Conservation (phyloP, 441 rosid species). For the Adansonia grandidieri region DNA sequence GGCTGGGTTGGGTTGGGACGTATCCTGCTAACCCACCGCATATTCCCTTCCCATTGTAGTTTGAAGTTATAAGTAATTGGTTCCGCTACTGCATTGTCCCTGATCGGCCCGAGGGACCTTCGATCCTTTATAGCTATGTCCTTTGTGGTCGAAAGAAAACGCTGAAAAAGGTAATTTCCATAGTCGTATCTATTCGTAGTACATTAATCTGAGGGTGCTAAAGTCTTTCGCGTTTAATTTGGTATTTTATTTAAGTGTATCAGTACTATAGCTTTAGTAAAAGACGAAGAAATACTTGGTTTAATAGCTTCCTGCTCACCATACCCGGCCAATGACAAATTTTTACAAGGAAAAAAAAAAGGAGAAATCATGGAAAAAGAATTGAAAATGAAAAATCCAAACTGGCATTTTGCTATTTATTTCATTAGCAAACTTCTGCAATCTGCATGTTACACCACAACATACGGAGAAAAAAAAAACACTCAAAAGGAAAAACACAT, state of each 20-base stretch:
- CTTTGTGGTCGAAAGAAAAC: neutral
- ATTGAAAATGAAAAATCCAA: neutral
- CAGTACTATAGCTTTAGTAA: neutral
- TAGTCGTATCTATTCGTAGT: neutral
- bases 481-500: neutral
- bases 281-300: neutral
- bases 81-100: neutral
- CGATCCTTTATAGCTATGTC: neutral
- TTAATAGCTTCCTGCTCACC: neutral
- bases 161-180: too few species aligned
- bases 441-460: neutral
- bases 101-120: neutral
- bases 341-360: neutral
- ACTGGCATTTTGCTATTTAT: neutral
- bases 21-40: neutral
- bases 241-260: neutral
- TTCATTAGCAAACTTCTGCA: neutral
- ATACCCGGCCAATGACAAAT: neutral
- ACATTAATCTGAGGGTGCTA: neutral
- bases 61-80: neutral
- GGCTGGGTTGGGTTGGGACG: neutral
- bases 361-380: too few species aligned
- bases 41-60: neutral
- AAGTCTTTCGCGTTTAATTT: neutral
- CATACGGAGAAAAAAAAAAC: neutral